Evolutionary conservation across 163 green algal species (phyloP), one percentile per base, ranked within the genome.

Genomic region (Chlorella variabilis): DNA sequence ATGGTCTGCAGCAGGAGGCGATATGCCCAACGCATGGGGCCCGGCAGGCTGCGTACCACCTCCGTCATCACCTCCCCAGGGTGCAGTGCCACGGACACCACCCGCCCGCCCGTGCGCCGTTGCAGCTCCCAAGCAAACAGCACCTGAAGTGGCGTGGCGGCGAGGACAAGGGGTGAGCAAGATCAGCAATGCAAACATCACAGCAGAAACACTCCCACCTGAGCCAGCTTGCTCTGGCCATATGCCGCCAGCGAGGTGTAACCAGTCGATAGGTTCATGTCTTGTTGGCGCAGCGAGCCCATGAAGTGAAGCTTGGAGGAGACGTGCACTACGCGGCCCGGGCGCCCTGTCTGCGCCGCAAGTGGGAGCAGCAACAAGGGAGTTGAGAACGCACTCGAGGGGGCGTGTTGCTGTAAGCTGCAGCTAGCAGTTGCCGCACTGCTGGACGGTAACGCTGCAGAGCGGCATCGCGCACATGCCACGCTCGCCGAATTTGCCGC

Each of bases 51-150:
- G 33, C 93, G 91, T 51, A 94, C 90, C 34, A 98, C 93, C 31
- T 93, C 88, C 0, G 95, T 98, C 38, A 96, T 75, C 51, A 98
- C 94, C 73, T 97, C 92, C 25, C 95, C 95, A 0, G 95, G 95
- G 88, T 98, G 93, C 31, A 97, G 38, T 9, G 86, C 83, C 73
- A 94, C 79, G 18, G 71, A 85, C 62, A 87, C 63, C 51, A 96
- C 80, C 5, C 13, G 9, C 17, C 58, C 75, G n/a, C 67, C 54
- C n/a, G 62, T 73, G 4, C 90, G 90, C 38, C 89, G 77, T 41
- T 88, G 78, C 71, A 97, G 84, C 87, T 97, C 92, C 20, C 78
- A 80, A 27, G 90, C 91, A 71, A 94, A 93, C 54, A 93, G 48
- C 25, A 97, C 81, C 89, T 97, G 89, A 80, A 29, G 23, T 15